Evolutionary conservation across 2,329 filamentous ascomycete genomes (phyloP), one percentile per base, ranked within the genome.

Genomic region (Talaromyces atroroseus): DNA sequence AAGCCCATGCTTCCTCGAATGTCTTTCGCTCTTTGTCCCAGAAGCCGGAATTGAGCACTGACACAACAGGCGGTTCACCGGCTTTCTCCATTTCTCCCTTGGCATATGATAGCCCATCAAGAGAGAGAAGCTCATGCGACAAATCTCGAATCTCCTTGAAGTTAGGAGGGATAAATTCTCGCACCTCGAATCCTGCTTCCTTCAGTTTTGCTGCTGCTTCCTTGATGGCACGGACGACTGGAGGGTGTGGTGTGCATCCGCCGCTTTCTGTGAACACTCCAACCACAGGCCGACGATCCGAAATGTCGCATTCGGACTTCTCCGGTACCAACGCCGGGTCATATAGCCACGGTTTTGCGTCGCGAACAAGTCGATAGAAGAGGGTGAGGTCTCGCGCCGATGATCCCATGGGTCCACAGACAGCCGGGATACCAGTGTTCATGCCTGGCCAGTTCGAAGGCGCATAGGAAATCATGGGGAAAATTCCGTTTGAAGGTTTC

Each of bases 201-300:
- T 54, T 51, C 14, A 60, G 34, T 4, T 49, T 42, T 6, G 72
- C 69, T 0, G 74, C 75, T 0, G 80, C 69, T 2, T 71, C 65
- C 3, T 70, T 66, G 10, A 88, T 66, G 1, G 82, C 85, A 6
- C 84, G 76, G 0, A 75, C 68, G 2, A 88, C 77, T 0, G 85
- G 85, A 2, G 85, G 84, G 57, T 83, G 81, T 1, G 81, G 81
- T 59, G 74, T 76, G 59, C 61, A 29, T 50, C 20, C 29, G 11
- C 48, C 48, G 18, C 34, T 40, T 2, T 36, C 3, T 26, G 45
- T 47, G 21, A 47, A 47, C 2, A 70, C 63, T 8, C 68, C 68
- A 18, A 71, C 57, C 16, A 70, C 58, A 10, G 68, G 68, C 46
- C 63, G 64, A 3, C 66, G 60, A 11, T 57, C 8, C 0, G 51